Base-by-base conservation (phyloP, 2,329 filamentous ascomycete genomes). In the Colletotrichum abscissum region DNA sequence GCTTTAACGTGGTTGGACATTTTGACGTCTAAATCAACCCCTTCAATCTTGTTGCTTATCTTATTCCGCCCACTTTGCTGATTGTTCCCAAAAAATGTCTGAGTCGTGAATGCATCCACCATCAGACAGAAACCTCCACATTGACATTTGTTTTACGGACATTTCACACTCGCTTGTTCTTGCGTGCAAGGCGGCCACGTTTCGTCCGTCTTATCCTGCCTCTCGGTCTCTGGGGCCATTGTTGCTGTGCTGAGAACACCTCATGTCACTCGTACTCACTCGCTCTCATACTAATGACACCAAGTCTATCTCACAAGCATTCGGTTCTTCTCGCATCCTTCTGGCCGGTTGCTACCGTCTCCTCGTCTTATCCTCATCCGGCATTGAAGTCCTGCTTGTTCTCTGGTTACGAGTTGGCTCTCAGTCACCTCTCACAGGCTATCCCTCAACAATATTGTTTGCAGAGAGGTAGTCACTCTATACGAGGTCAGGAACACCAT, bases 41-140 rank as follows among this genome's bases (percentile, higher is more conserved):
- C 55, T 73, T 70, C 55, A 49, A 65, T 72, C 59, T 72, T 58
- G 30, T 69, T 69, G 55, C 60, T 69, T 56, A 57, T 65, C 68
- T 65, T 30, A 59, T 28, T 54, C 42, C 49, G 54, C 30, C 69
- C 58, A 73, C 66, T 55, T 30, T 49, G 49, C 26, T 68, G 49
- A 64, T 72, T 69, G 64, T 59, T 19, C 16, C 12, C 54, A 62
- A 55, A 57, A 26, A 52, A 16, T 59, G 65, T 56, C 65, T 69
- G 70, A 73, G 66, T 69, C 59, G 70, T 73, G 70, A 49, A 63
- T 72, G 65, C 65, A 63, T 59, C 65, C 64, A 72, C 69, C 38
- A 26, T 8, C 57, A n/a, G 42, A 46, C 49, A 42, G 38, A 16
- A 42, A 42, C 35, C 14, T 28, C 38, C 24, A 49, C 38, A 11